These are phyloP conservation scores for Exophiala xenobiotica DNA, from an alignment of 2,329 filamentous ascomycete genomes.

Conservation along the genomic window DNA sequence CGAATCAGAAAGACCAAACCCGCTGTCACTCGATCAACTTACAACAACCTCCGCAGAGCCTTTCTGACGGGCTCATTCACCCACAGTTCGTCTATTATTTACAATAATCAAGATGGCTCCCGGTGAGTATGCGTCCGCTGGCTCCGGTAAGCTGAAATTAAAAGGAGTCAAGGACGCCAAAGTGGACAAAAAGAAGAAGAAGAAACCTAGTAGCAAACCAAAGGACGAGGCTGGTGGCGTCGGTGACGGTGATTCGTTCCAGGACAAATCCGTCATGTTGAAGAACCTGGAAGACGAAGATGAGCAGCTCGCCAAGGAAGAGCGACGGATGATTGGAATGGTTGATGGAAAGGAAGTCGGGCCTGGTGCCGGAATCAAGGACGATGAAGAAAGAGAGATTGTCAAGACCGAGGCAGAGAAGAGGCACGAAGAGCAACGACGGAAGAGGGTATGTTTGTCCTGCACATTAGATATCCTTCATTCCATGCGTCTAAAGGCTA, in stretches of 20 bases:
- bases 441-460: constrained; percentile 67
- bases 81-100: background rate
- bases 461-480: background rate
- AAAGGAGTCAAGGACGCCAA: constrained; percentile 68
- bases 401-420: constrained; percentile 82
- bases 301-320: constrained; percentile 30
- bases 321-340: constrained; percentile 28
- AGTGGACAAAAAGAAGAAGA: constrained; percentile 53
- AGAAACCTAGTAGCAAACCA: constrained; percentile 41
- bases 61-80: background rate
- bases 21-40: too few species aligned
- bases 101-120: constrained; percentile 12
- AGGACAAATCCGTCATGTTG: constrained; percentile 29
- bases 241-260: constrained; percentile 9
- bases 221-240: constrained; percentile 9
- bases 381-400: constrained; percentile 33
- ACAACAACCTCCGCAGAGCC: background rate
- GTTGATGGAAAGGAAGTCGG: constrained; percentile 32
- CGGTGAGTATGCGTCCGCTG: constrained; percentile 17
- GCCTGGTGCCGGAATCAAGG: constrained; percentile 33
- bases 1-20: too few species aligned
- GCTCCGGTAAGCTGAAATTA: constrained; percentile 71
- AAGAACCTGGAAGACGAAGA: constrained; percentile 28
- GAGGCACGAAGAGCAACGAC: constrained; percentile 74
- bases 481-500: too few species aligned